Base-by-base conservation (phyloP, 2,329 filamentous ascomycete genomes). In the Penicillium sp. region DNA sequence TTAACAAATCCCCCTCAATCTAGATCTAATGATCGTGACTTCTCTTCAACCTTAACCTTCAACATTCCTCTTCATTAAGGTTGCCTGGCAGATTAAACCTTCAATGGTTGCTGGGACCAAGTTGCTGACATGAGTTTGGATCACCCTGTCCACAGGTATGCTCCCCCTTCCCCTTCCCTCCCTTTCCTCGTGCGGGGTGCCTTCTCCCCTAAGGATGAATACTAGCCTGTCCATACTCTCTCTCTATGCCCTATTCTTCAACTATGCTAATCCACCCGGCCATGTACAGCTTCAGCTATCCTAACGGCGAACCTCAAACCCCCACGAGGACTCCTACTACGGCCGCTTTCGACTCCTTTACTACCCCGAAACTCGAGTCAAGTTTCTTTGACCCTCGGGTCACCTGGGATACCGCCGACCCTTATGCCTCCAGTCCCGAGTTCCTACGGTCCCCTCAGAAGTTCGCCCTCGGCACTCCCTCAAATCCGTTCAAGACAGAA, bases 41-140 rank as follows among this genome's bases (percentile, higher is more conserved):
- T 14, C 40, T 50, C 37, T 31, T 49, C 31, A 40, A 48, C 27
- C 20, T 35, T 22, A 50, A 50, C 26, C 29, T 31, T 22, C 33
- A 40, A 61, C 69, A 73, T 73, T 71, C 69, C 64, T 65, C 56
- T 57, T 46, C 46, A 50, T 56, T 58, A 61, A 66, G 65, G 66
- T 72, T 73, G 67, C 67, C 67, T 68, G 70, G 66, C 67, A 66
- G 65, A 64, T 71, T 55, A 57, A 40, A 65, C 54, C 53, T 67
- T 74, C 63, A 65, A 74, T 75, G 73, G 69, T 73, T 70, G 71
- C 69, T 67, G 64, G 67, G 67, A 62, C 67, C 64, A 61, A 61
- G 63, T 68, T 69, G 73, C 72, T 74, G 74, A 73, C 72, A 77
- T 77, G 75, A 77, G 70, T 75, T 77, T 73, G 73, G 75, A 77